A percentile compares a stretch with the other conserved stretches of the same genome.
Evolutionary conservation across 805 yeast genomes (phyloP).

Genomic region (Lipomyces mesembrius): DNA sequence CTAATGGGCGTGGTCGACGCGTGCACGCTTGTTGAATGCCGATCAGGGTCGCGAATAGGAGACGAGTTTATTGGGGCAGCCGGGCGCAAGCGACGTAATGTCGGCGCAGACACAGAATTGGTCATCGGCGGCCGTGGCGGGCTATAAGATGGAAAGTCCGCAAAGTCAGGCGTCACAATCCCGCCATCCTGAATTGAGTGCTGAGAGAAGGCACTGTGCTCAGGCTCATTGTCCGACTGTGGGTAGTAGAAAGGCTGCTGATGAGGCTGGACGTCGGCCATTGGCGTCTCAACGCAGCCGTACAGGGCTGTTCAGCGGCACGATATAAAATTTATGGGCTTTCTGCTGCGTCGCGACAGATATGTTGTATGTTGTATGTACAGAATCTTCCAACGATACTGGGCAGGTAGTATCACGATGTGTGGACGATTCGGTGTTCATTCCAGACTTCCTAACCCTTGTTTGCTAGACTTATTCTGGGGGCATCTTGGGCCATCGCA

Average conservation of each 20-base stretch:
- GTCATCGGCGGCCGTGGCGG: slow-evolving; percentile 10
- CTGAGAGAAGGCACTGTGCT: not conserved
- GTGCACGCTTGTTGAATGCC: slow-evolving; percentile 1
- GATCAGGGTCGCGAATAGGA: slow-evolving; percentile 11
- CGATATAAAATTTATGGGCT: not conserved
- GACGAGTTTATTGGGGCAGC: slow-evolving; percentile 27
- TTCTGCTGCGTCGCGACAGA: not conserved
- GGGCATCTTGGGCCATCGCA: not conserved
- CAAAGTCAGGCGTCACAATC: slow-evolving; percentile 28
- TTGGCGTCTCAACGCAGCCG: slow-evolving; percentile 7
- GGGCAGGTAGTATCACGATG: not conserved
- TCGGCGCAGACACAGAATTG: slow-evolving; percentile 18
- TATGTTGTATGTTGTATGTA: not conserved
- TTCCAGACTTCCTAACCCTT: too few relatives aligned
- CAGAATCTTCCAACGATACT: not conserved
- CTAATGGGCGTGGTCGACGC: slow-evolving; percentile 7
- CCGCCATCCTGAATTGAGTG: slow-evolving; percentile 5
- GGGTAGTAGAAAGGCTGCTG: slow-evolving; percentile 2
- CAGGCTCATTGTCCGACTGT: not conserved
- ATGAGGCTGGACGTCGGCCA: slow-evolving; percentile 13
- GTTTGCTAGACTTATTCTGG: not conserved
- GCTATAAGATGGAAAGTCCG: slow-evolving; percentile 28
- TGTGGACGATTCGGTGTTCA: too few relatives aligned
- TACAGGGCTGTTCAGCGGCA: slow-evolving; percentile 2
- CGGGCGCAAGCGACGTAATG: slow-evolving; percentile 20